Base-by-base conservation (phyloP, 1,139 yeast genomes). In the Debaryomyces fabryi region DNA sequence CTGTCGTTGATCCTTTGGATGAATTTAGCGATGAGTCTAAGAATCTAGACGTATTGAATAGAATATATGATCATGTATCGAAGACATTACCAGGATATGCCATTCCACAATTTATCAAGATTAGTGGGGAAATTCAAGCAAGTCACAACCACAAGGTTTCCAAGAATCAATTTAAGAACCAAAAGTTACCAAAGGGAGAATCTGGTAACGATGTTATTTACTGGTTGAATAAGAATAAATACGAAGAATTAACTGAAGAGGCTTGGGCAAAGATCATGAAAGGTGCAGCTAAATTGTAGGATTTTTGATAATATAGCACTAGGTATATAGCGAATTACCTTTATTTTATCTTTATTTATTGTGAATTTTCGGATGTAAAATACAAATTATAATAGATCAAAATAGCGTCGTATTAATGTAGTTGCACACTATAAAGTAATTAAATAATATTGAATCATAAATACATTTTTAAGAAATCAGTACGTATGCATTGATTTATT, bases 91-190 rank as follows among this genome's bases (percentile, higher is more conserved):
- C 98, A n/a, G 82, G 78, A 57, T 93, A 88, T 68, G 96, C 98
- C 1, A 76, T 90, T 39, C 99, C 99, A 0, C 78, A 86, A 44
- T 91, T 93, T 62, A 69, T 91, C 48, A 88, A 90, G 63, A 78
- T 90, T 59, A 83, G 83, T 39, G 65, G 72, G 24, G 69, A 72
- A 49, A 85, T 92, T 52, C 79, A 81, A 57, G 80, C 83, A 39
- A 84, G 90, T 5, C 96, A 90, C 52, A 92, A 89, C 64, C 93
- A 89, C 69, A 93, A 93, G 73, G 83, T 92, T 30, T 86, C 91
- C 40, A 93, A 92, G 72, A 86, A 82, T 59, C 71, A 72, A 44
- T 91, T 85, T 67, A 82, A 90, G 60, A 83, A 87, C 58, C 96
- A 91, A 59, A 76, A 79, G 49, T 74, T 91, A 51, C 97, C 97